Percentiles rank a stretch among this genome's conserved stretches.
These are phyloP conservation scores for Thermomucor indicae-seudaticae DNA, from an alignment of 371 early-diverging fungal genomes.

Conservation along the genomic window DNA sequence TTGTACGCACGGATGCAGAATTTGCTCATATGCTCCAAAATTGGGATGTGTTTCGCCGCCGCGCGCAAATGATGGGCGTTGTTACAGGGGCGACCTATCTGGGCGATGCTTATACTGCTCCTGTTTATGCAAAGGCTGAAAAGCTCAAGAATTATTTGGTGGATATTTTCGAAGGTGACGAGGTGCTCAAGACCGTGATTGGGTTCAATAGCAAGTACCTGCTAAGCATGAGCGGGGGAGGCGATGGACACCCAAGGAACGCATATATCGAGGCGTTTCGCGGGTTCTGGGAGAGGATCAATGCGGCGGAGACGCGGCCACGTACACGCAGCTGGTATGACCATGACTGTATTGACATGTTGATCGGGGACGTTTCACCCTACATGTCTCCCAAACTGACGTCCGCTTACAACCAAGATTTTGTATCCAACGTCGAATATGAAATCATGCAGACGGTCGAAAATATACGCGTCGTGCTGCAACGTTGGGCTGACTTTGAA, in stretches of 20 bases:
- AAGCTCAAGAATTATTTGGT: conserved; percentile 65
- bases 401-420: conserved; percentile 40
- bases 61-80: conserved; percentile 45
- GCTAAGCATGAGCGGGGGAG: background rate
- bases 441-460: conserved; percentile 22
- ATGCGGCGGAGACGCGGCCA: conserved; percentile 21
- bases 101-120: conserved; percentile 44
- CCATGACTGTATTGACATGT: conserved; percentile 36
- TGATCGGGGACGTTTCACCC: conserved; percentile 42
- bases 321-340: conserved; percentile 46
- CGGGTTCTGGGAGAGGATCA: conserved; percentile 31
- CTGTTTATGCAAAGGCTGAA: conserved; percentile 60
- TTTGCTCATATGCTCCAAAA: conserved; percentile 48
- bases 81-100: conserved; percentile 35
- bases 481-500: conserved; percentile 31
- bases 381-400: conserved; percentile 39
- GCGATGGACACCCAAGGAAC: conserved; percentile 8
- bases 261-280: conserved; percentile 26
- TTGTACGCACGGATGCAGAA: conserved; percentile 34
- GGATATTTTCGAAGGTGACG: conserved; percentile 73
- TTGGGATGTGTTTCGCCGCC: conserved; percentile 37
- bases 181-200: conserved; percentile 46
- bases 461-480: conserved; percentile 13
- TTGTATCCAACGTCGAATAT: conserved; percentile 28
- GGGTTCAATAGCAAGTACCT: conserved; percentile 30